A percentile compares a stretch with the other conserved stretches of the same genome.
phyloP scores from a whole-genome alignment of 441 rosid genomes.

The Erysimum cheiri region DNA sequence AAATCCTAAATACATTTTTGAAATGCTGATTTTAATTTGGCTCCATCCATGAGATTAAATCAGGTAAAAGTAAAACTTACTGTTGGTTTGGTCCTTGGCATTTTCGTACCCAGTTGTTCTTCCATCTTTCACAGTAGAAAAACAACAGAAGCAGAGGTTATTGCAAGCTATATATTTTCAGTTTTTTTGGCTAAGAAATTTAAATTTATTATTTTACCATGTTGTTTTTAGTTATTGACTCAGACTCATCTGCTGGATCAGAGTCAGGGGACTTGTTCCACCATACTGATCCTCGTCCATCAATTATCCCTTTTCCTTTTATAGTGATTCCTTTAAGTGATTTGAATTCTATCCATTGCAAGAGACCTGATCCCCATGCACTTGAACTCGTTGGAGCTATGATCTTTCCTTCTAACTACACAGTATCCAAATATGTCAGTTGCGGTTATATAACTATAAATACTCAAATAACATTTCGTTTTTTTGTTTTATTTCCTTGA shows the following conservation, averaged over 20 bases:
- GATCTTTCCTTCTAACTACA: conserved; percentile 73
- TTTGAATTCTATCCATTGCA: conserved; percentile 70
- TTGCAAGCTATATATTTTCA: not conserved
- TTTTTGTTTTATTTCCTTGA: not conserved
- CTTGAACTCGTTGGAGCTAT: conserved; percentile 63
- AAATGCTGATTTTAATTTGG: conserved; percentile 10
- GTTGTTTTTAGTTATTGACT: conserved; percentile 28
- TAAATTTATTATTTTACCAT: conserved; percentile 29
- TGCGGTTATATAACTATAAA: not conserved
- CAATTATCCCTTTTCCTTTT: conserved; percentile 62
- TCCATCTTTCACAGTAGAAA: conserved; percentile 45
- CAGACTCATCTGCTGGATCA: conserved; percentile 40
- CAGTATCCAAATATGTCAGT: conserved; percentile 5
- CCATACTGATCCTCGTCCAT: conserved; percentile 73
- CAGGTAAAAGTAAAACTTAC: conserved; percentile 44
- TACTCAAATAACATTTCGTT: not conserved
- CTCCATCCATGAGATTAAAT: conserved; percentile 5
- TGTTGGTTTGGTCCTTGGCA: conserved; percentile 72
- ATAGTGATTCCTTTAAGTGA: conserved; percentile 57
- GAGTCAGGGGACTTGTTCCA: conserved; percentile 54
- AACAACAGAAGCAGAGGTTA: conserved; percentile 20
- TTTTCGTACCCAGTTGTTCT: conserved; percentile 46
- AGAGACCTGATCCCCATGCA: conserved; percentile 60
- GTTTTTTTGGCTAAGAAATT: conserved; percentile 25
- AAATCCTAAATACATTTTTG: not conserved